Conservation (phyloP, 2,329 filamentous ascomycete species). For the Aspergillus felis region DNA sequence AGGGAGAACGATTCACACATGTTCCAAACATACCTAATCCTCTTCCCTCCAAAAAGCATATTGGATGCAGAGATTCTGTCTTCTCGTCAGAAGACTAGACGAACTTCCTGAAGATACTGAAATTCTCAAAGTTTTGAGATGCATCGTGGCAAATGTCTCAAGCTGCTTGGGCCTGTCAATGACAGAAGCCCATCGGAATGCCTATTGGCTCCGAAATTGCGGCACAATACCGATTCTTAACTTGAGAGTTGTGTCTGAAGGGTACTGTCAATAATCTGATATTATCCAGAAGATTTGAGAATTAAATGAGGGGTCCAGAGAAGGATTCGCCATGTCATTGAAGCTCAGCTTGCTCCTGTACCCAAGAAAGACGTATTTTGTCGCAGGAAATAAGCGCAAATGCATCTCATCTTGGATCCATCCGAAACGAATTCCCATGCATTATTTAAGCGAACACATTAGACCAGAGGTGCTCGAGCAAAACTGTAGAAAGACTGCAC, state of each 20-base stretch:
- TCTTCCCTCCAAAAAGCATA: not conserved
- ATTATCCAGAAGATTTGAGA: not conserved
- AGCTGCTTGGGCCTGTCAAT: not conserved
- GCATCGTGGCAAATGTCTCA: not conserved
- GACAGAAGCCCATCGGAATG: not conserved
- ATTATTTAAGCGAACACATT: not conserved
- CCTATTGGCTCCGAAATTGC: not conserved
- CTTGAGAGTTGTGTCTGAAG: not conserved
- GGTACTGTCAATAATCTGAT: not conserved
- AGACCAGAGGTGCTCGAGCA: not conserved
- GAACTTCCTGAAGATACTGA: not conserved
- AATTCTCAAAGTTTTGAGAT: not conserved
- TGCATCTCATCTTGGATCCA: not conserved
- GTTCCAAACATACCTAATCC: not conserved
- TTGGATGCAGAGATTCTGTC: not conserved
- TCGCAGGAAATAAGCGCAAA: not conserved
- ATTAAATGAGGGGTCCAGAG: not conserved
- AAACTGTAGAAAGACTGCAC: not conserved
- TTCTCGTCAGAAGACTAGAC: not conserved
- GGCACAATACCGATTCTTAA: not conserved
- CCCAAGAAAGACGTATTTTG: not conserved
- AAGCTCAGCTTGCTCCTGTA: not conserved
- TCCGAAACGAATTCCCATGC: not conserved
- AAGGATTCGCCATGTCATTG: not conserved
- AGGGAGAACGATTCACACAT: not conserved